These are phyloP conservation scores for Paecilomyces formosus DNA, from an alignment of 2,329 filamentous ascomycete species.

Conservation along the genomic window DNA sequence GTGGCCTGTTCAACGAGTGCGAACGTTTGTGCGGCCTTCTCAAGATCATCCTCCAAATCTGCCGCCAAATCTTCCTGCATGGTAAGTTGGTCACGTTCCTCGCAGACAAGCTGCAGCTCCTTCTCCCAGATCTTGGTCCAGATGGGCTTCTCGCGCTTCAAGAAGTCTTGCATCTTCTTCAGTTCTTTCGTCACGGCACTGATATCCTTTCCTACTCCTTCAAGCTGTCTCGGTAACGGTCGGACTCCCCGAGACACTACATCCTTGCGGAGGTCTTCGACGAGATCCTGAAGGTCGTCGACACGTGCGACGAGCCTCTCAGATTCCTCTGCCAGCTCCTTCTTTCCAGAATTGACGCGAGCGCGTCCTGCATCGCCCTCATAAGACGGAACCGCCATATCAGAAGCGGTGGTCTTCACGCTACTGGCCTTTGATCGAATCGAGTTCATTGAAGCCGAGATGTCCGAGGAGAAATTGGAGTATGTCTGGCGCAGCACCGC, in stretches of 20 bases:
- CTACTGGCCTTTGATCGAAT: slow-evolving; percentile 74
- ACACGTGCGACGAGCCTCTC: slow-evolving; percentile 86
- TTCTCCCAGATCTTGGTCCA: slow-evolving; percentile 99
- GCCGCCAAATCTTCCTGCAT: slow-evolving; percentile 93
- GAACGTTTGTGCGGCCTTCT: slow-evolving; percentile 90
- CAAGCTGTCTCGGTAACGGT: slow-evolving; percentile 81
- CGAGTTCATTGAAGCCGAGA: slow-evolving; percentile 77
- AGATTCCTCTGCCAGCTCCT: slow-evolving; percentile 76
- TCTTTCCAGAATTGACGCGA: slow-evolving; percentile 81
- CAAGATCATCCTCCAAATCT: slow-evolving; percentile 87
- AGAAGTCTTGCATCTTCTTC: slow-evolving; percentile 87
- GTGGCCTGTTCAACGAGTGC: slow-evolving; percentile 93
- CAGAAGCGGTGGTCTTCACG: slow-evolving; percentile 68
- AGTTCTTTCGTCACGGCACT: slow-evolving; percentile 73
- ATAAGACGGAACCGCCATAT: slow-evolving; percentile 62
- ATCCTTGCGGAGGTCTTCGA: slow-evolving; percentile 95
- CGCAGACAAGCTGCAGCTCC: slow-evolving; percentile 90
- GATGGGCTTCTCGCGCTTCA: slow-evolving; percentile 84
- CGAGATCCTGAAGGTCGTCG: slow-evolving; percentile 92
- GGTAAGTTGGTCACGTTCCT: slow-evolving; percentile 87
- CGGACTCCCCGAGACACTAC: slow-evolving; percentile 89
- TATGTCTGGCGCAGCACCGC: slow-evolving; percentile 91
- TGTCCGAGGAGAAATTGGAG: slow-evolving; percentile 79
- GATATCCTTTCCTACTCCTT: slow-evolving; percentile 83
- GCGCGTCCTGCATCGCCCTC: slow-evolving; percentile 73